Conservation (phyloP, 176 grass and related monocot species). For the Stipa capillata region DNA sequence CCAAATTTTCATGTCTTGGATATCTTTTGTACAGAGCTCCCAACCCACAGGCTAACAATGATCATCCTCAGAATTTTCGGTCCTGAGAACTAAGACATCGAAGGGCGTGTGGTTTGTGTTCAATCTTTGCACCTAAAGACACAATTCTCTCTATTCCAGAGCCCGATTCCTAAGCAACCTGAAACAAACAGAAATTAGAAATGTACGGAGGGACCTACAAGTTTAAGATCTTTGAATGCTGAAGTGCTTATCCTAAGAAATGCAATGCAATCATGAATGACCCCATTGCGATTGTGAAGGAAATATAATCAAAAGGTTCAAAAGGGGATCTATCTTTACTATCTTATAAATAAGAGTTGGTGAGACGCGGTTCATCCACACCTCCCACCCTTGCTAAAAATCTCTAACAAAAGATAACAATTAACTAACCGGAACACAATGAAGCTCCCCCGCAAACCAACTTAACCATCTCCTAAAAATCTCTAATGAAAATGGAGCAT, state of each 20-base stretch:
- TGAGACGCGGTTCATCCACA: no score
- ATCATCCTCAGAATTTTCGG: not conserved
- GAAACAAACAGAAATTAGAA: not conserved
- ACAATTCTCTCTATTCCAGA: not conserved
- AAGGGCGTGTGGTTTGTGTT: not conserved
- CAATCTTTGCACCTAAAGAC: not conserved
- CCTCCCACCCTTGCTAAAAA: no score
- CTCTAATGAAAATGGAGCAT: no score
- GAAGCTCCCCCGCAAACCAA: no score
- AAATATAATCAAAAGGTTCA: not conserved
- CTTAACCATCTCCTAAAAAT: no score
- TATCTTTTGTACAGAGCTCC: not conserved
- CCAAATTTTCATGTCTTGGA: not conserved
- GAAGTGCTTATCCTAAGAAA: not conserved
- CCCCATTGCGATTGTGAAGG: not conserved
- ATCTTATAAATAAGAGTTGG: not conserved
- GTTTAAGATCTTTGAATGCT: not conserved
- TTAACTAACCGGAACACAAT: no score
- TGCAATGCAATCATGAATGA: not conserved
- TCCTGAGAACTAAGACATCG: not conserved
- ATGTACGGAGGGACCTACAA: not conserved
- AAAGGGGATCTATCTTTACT: no score
- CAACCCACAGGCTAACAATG: not conserved
- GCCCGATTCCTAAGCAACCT: constrained; percentile 18
- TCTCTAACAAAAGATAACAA: no score